These are phyloP conservation scores for Lachancea waltii DNA, from an alignment of 805 yeast genomes.

Conservation along the genomic window DNA sequence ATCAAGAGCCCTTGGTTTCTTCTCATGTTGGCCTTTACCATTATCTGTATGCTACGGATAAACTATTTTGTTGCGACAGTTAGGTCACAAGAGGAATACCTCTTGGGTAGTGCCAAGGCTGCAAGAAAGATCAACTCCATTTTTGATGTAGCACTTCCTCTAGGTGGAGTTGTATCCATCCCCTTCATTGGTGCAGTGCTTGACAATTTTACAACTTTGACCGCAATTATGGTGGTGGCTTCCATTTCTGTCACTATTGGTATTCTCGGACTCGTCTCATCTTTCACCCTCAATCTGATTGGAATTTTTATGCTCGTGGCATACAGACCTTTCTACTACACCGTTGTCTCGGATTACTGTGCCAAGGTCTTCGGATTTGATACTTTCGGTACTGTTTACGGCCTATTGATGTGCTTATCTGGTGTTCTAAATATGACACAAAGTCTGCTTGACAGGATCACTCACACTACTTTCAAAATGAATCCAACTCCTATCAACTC, in stretches of 20 bases:
- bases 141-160: constrained; percentile 80
- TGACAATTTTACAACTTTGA: constrained; percentile 63
- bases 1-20: constrained; percentile 61
- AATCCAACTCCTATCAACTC: constrained; percentile 78
- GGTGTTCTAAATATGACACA: constrained; percentile 77
- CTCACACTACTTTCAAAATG: constrained; percentile 60
- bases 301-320: constrained; percentile 71
- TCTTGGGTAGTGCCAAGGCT: constrained; percentile 44
- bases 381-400: constrained; percentile 89
- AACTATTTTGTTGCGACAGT: constrained; percentile 91
- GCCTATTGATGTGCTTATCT: constrained; percentile 72
- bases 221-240: constrained; percentile 47
- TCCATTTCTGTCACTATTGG: constrained; percentile 59
- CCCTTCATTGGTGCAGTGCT: constrained; percentile 79
- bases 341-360: constrained; percentile 85
- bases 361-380: constrained; percentile 91
- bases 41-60: constrained; percentile 84
- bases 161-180: constrained; percentile 81
- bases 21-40: constrained; percentile 70
- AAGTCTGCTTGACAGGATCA: constrained; percentile 57
- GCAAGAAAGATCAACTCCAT: constrained; percentile 62
- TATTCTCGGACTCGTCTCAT: constrained; percentile 56
- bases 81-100: constrained; percentile 70
- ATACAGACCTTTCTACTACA: constrained; percentile 87
- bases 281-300: constrained; percentile 43